These are phyloP conservation scores for Penicillium sp. DNA, from an alignment of 2,329 filamentous ascomycete genomes.

Conservation along the genomic window DNA sequence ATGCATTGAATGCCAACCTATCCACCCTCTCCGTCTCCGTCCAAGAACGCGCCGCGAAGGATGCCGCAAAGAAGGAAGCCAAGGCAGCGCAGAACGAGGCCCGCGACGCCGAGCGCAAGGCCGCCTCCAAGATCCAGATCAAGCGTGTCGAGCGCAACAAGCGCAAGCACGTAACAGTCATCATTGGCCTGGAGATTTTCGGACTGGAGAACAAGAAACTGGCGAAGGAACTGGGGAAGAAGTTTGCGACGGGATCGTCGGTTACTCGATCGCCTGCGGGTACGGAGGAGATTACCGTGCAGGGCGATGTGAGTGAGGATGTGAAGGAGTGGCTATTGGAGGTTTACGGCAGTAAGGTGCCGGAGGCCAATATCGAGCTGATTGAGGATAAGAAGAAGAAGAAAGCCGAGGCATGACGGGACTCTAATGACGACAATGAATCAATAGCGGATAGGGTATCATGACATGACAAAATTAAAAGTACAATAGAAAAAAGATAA, in stretches of 20 bases:
- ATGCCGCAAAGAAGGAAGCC: constrained; percentile 93
- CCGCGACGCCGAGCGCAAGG: constrained; percentile 79
- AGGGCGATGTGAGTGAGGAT: constrained; percentile 95
- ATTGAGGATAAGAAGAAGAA: constrained; percentile 98
- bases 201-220: constrained; percentile 93
- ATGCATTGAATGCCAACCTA: constrained; percentile 80
- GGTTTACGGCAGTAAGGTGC: constrained; percentile 79
- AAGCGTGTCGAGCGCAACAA: constrained; percentile 99
- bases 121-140: constrained; percentile 80
- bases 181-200: constrained; percentile 88
- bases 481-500: constrained; percentile 12
- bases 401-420: constrained; percentile 32
- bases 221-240: constrained; percentile 96
- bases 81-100: constrained; percentile 87
- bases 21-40: constrained; percentile 85
- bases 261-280: constrained; percentile 87
- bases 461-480: constrained; percentile 22
- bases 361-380: constrained; percentile 91
- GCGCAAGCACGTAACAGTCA: constrained; percentile 91
- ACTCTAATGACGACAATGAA: constrained; percentile 19
- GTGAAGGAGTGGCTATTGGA: constrained; percentile 88
- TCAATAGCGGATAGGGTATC: constrained; percentile 26
- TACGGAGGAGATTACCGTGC: constrained; percentile 95
- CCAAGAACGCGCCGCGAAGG: constrained; percentile 92
- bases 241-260: constrained; percentile 91